Evolutionary conservation across 2,329 filamentous ascomycete genomes (phyloP), one percentile per base, ranked within the genome.

Genomic region (Aspergillus brunneoviolaceus): DNA sequence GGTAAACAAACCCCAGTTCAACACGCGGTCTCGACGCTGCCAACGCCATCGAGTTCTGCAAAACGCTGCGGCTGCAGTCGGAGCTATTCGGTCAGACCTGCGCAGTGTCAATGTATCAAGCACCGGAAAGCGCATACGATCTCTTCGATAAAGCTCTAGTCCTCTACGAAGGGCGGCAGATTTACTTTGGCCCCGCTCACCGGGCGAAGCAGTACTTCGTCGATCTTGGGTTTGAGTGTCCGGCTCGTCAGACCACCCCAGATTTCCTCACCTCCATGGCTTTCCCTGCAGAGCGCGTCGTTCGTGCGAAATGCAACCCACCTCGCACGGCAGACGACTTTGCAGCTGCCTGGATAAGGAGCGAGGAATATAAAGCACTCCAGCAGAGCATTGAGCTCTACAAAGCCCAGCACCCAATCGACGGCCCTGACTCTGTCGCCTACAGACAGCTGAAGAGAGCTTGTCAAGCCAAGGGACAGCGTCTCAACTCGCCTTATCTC

Each of bases 401-500:
- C 19, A 49, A 49, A 4, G 19, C 47, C 19, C 14, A 39, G 31
- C 23, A 21, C 10, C n/a, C 29, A 16, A 23, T 52, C 16, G 29
- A 14, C 7, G 50, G 31, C 10, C n/a, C 10, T 2, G n/a, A 19
- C 31, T 64, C 87, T 10, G 60, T 70, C n/a, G 62, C 63, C 7
- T 78, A 77, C 54, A 66, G 67, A 59, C 58, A 71, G 21, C 74
- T 76, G 9, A 66, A 73, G n/a, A 64, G 61, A 52, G 65, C 73
- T 7, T 69, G 76, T 55, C 73, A 76, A 61, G 69, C 77, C 12
- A 76, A 74, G 57, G 42, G 62, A 14, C 72, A 74, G 63, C 87
- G 90, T 3, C 72, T 81, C 50, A 85, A 85, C 72, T 95, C 90
- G 0, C 91, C 92, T 0, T 96, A 88, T 74, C 96, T 90, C 1